These are phyloP conservation scores for Pseudocercospora crystallina DNA, from an alignment of 2,329 filamentous ascomycete species.

Conservation along the genomic window DNA sequence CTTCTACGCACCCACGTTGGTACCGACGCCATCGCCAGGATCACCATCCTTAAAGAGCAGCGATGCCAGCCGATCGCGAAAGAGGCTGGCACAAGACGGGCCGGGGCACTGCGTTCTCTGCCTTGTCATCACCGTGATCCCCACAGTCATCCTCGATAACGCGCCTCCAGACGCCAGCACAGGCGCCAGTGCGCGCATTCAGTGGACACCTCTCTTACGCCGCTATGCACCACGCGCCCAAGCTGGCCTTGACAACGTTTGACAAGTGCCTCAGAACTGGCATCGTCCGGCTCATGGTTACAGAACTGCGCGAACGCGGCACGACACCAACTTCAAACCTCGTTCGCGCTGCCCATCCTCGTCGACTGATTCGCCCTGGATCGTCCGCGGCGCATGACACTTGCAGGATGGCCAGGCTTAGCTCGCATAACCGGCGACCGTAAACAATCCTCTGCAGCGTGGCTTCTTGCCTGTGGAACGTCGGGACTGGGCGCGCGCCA, in stretches of 20 bases:
- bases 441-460: slow-evolving; percentile 10
- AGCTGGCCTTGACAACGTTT: no score
- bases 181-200: no score
- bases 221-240: no score
- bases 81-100: neutral
- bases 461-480: slow-evolving; percentile 1
- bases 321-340: slow-evolving; percentile 3
- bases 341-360: neutral
- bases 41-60: neutral
- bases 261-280: no score
- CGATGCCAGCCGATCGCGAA: slow-evolving; percentile 2
- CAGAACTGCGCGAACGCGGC: neutral
- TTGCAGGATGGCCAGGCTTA: slow-evolving; percentile 4
- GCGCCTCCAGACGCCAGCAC: no score
- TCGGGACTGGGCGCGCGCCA: neutral
- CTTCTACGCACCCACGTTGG: neutral
- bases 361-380: slow-evolving; percentile 11
- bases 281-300: no score
- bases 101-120: neutral
- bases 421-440: slow-evolving; percentile 9
- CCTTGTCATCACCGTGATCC: no score
- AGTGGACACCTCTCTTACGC: no score
- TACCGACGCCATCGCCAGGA: slow-evolving; percentile 4
- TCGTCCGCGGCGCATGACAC: slow-evolving; percentile 1
- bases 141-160: no score